Percentiles rank a stretch among this genome's conserved stretches.
Conservation (phyloP, 148 eudicot species). For the Fagopyrum homotropicum region DNA sequence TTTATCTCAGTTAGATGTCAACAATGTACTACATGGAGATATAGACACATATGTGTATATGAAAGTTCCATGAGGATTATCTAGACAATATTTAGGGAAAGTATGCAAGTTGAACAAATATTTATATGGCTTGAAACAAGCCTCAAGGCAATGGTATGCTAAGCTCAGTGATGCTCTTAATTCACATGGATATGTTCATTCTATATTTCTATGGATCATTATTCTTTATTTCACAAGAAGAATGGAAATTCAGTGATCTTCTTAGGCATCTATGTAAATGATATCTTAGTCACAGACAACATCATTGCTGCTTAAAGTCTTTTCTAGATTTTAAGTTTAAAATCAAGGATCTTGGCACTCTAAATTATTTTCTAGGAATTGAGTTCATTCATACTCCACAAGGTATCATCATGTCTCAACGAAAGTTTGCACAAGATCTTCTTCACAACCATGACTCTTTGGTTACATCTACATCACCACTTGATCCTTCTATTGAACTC, state of each 20-base stretch:
- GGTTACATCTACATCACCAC: background rate
- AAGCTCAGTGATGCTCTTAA: background rate
- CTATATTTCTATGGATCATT: background rate
- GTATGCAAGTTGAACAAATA: background rate
- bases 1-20: background rate
- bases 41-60: background rate
- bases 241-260: background rate
- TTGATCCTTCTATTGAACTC: background rate
- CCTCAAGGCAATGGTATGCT: background rate
- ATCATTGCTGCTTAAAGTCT: background rate
- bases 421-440: background rate
- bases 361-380: background rate
- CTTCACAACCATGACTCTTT: background rate
- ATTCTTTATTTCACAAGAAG: background rate
- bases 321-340: background rate
- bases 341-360: background rate
- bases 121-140: background rate
- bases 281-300: background rate
- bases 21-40: too few relatives aligned
- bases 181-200: background rate
- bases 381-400: background rate
- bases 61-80: background rate
- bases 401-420: background rate
- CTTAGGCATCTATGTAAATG: background rate
- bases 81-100: background rate